Evolutionary conservation across 192 early-diverging fungal species (phyloP), one percentile per base, ranked within the genome.

Genomic region (Coemansia sp.): DNA sequence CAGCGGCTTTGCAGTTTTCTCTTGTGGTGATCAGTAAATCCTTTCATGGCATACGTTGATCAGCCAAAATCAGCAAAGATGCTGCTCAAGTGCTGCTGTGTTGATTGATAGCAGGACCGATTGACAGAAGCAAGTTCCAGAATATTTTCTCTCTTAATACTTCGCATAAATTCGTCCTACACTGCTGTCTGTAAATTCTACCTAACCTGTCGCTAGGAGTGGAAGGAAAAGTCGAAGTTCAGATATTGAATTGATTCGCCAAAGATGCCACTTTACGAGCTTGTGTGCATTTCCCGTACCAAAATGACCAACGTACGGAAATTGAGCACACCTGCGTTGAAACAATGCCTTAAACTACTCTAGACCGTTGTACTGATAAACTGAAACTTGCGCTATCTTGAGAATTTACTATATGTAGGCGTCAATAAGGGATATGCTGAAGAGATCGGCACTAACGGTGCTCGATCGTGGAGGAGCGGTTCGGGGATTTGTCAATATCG

Each of bases 401-500:
- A 25, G 38, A 31, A 38, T 59, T 54, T 21, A 26, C 12, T 58
- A 3, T 5, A 34, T 60, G 53, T 82, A 89, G 88, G 81, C 69
- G 53, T 85, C 86, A 64, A 76, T 88, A 71, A 84, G 84, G 73
- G 86, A 84, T 63, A 74, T 96, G 54, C 80, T 94, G 62, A 89
- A 87, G 65, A 83, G 77, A 21, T 88, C 90, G 19, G 91, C 95
- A 21, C 73, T 83, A 54, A 85, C 87, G 53, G 88, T 97, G 28
- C 77, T 97, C 49, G 88, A 94, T 68, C 84, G 81, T 55, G 88
- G 90, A 28, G 95, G 95, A 49, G 93, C 94, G 28, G 93, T 97
- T 9, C 85, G 93, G 44, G 85, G 86, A 12, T 89, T 97, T 74
- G 84, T 90, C 59, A 88, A 88, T 67, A 77, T 92, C 70, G 88